Evolutionary conservation across 2,329 filamentous ascomycete species (phyloP), one percentile per base, ranked within the genome.

Genomic region (Purpureocillium takamizusanense): DNA sequence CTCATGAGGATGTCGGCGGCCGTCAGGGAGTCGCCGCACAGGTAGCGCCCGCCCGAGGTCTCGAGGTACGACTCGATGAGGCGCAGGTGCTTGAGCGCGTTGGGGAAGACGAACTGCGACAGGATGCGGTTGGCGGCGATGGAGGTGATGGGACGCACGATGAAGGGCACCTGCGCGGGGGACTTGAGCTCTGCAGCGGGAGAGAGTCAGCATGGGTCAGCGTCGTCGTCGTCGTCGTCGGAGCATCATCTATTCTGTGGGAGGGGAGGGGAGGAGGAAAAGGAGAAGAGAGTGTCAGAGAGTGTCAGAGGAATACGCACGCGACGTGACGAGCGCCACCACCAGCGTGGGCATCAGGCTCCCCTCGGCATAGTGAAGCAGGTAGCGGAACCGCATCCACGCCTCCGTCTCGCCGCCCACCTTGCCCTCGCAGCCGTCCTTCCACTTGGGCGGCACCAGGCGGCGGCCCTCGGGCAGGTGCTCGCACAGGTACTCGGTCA

Each of bases 291-390:
- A 35, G n/a, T n/a, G n/a, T n/a, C n/a, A n/a, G n/a, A n/a, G n/a
- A n/a, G n/a, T n/a, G n/a, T n/a, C n/a, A n/a, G 10, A 21, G 11
- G 17, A 30, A 2, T 27, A 61, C 66, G 41, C 54, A 73, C 70
- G 57, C 4, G 52, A 53, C 11, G 83, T 64, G 18, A 94, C 62
- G 13, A 92, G 54, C 12, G 69, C 63, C 44, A 86, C 60, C 1
- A 89, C 61, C 45, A 92, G 57, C 35, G 78, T 66, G 1, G 78
- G 74, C 81, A 94, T 92, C 44, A 95, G 62, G 43, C 76, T 86
- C 10, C 89, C 90, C 63, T 95, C 90, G 5, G 77, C 72, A 59
- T 89, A 95, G 57, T 95, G 83, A 70, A 95, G 76, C 48, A 77
- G 78, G 55, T 86, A 85, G 53, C 72, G 67, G 55, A 70, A 78